Evolutionary conservation across 441 rosid genomes (phyloP).

Genomic region (Monsonia emarginata): DNA sequence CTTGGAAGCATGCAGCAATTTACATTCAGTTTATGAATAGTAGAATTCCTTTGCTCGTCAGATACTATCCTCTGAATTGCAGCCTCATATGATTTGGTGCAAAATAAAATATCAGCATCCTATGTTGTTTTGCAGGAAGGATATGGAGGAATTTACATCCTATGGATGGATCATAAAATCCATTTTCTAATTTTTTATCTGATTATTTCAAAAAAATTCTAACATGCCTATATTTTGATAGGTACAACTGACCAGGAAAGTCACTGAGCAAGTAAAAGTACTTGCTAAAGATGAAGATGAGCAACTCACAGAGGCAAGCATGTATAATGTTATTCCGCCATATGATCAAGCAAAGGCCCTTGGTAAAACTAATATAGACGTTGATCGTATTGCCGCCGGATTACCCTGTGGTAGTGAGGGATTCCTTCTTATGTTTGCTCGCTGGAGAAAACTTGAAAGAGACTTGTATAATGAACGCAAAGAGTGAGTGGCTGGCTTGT

Average conservation of each 20-base stretch:
- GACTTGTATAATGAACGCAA: slow-evolving; percentile 97
- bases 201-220: not conserved
- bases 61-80: not conserved
- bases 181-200: not conserved
- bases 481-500: slow-evolving; percentile 78
- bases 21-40: not conserved
- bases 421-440: slow-evolving; percentile 96
- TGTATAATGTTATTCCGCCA: slow-evolving; percentile 69
- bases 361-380: slow-evolving; percentile 93
- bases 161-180: not conserved
- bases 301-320: slow-evolving; percentile 64
- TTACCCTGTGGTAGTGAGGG: slow-evolving; percentile 99
- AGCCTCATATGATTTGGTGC: not conserved
- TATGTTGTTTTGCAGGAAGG: not conserved
- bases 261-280: slow-evolving; percentile 87
- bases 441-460: slow-evolving; percentile 99
- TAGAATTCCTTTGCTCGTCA: not conserved
- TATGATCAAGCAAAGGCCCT: slow-evolving; percentile 99
- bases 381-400: slow-evolving; percentile 96
- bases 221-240: slow-evolving; percentile 24
- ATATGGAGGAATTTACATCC: not conserved
- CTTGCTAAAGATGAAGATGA: slow-evolving; percentile 94
- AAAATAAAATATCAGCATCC: not conserved
- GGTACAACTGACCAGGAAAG: slow-evolving; percentile 79
- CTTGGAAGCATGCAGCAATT: not conserved